Conservation (phyloP, 257 asterid genomes). For the Striga asiatica region DNA sequence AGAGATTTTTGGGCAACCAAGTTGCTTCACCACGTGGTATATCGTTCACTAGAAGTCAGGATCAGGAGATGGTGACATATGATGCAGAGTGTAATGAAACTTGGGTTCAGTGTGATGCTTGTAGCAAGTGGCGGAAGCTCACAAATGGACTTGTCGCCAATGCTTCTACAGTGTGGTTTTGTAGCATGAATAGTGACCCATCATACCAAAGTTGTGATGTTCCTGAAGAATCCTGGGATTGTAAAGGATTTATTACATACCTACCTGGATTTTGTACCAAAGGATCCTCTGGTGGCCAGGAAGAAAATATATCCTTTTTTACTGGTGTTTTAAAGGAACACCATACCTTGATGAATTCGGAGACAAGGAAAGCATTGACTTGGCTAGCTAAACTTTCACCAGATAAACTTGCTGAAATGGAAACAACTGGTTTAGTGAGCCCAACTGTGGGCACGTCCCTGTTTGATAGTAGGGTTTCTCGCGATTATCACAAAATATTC, state of each 20-base stretch:
- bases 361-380: slow-evolving; percentile 66
- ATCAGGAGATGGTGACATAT: slow-evolving; percentile 21
- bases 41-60: slow-evolving; percentile 28
- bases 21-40: slow-evolving; percentile 22
- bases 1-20: slow-evolving; percentile 13
- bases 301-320: slow-evolving; percentile 69
- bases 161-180: slow-evolving; percentile 73
- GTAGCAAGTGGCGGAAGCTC: slow-evolving; percentile 94
- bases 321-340: slow-evolving; percentile 69
- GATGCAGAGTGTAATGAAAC: slow-evolving; percentile 42
- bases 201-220: slow-evolving; percentile 56
- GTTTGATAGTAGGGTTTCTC: slow-evolving; percentile 42
- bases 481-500: slow-evolving; percentile 64
- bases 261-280: slow-evolving; percentile 70
- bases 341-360: slow-evolving; percentile 38
- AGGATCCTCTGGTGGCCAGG: slow-evolving; percentile 58
- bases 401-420: slow-evolving; percentile 69
- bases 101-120: slow-evolving; percentile 97
- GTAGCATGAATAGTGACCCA: slow-evolving; percentile 82
- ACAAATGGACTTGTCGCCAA: slow-evolving; percentile 30
- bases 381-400: slow-evolving; percentile 90
- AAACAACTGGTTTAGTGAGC: slow-evolving; percentile 72
- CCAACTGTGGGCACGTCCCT: slow-evolving; percentile 50
- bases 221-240: slow-evolving; percentile 85
- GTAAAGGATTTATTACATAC: slow-evolving; percentile 44